phyloP scores from a whole-genome alignment of 441 rosid genomes.

The Gossypium lobatum region DNA sequence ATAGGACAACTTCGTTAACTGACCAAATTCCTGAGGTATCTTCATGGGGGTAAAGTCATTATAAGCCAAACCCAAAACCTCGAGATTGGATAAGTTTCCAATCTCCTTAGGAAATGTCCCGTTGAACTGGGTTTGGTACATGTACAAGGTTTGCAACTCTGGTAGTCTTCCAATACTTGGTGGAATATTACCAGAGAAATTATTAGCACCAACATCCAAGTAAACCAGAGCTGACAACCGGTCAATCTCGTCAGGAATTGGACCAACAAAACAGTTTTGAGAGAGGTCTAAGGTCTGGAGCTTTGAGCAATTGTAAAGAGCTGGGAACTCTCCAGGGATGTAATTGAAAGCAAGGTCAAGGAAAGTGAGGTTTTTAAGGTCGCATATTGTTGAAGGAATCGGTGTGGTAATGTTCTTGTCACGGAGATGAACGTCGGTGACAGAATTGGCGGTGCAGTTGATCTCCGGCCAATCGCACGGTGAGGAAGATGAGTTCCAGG shows the following conservation, averaged over 20 bases:
- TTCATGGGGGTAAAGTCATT: slow-evolving; percentile 46
- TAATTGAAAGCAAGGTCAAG: slow-evolving; percentile 40
- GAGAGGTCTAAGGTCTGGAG: slow-evolving; percentile 55
- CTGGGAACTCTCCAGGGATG: slow-evolving; percentile 60
- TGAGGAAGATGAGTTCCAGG: slow-evolving; percentile 55
- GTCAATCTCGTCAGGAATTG: slow-evolving; percentile 55
- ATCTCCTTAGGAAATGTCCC: slow-evolving; percentile 82
- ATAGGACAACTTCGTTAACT: slow-evolving; percentile 37
- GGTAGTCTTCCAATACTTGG: slow-evolving; percentile 37
- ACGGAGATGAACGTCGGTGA: slow-evolving; percentile 30
- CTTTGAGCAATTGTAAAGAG: slow-evolving; percentile 55
- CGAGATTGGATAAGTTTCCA: slow-evolving; percentile 56
- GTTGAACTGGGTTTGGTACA: slow-evolving; percentile 41
- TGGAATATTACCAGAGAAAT: slow-evolving; percentile 66
- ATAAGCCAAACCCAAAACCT: slow-evolving; percentile 32
- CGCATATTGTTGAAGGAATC: slow-evolving; percentile 54
- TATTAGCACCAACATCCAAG: slow-evolving; percentile 49
- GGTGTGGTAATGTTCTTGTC: slow-evolving; percentile 32
- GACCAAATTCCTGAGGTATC: slow-evolving; percentile 57
- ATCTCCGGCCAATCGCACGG: slow-evolving; percentile 64
- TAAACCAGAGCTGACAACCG: slow-evolving; percentile 28
- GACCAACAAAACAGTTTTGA: slow-evolving; percentile 62
- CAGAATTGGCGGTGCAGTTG: slow-evolving; percentile 32
- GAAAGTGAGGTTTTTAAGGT: slow-evolving; percentile 42
- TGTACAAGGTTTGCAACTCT: slow-evolving; percentile 31